Percentiles rank a stretch among this genome's conserved stretches.
Evolutionary conservation across 495 filamentous ascomycete genomes (phyloP).

Genomic region (Viridothelium virens): DNA sequence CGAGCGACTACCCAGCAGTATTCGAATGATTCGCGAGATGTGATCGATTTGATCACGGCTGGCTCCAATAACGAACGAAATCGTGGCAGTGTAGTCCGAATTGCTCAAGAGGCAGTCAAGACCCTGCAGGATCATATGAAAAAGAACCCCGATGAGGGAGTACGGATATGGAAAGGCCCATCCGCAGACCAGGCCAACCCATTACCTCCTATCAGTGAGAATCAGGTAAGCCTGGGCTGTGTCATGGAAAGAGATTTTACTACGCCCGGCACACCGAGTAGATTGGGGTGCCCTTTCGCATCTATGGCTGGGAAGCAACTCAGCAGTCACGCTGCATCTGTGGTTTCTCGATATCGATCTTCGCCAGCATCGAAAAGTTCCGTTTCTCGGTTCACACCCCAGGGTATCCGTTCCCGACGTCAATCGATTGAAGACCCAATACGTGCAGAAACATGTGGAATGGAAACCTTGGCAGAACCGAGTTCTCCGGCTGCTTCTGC

Average conservation of each 20-base stretch:
- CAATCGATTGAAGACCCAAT: slow-evolving; percentile 47
- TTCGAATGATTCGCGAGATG: neutral
- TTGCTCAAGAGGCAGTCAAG: neutral
- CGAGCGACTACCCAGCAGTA: neutral
- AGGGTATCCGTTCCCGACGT: slow-evolving; percentile 33
- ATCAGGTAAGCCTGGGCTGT: slow-evolving; percentile 14
- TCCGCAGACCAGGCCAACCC: slow-evolving; percentile 37
- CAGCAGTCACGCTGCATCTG: slow-evolving; percentile 22
- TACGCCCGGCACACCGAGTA: slow-evolving; percentile 51
- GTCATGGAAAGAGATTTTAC: slow-evolving; percentile 61
- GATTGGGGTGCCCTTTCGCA: slow-evolving; percentile 55
- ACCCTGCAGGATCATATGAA: slow-evolving; percentile 16
- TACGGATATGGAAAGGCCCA: slow-evolving; percentile 39
- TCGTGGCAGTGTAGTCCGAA: neutral
- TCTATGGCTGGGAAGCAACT: slow-evolving; percentile 24
- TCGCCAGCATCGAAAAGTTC: slow-evolving; percentile 21
- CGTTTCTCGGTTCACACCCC: slow-evolving; percentile 30
- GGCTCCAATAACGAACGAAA: neutral
- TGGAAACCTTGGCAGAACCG: slow-evolving; percentile 28
- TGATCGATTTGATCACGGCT: neutral
- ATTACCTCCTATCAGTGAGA: slow-evolving; percentile 43
- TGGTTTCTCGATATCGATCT: slow-evolving; percentile 21
- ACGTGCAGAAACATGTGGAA: slow-evolving; percentile 51
- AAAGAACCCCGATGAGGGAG: slow-evolving; percentile 19
- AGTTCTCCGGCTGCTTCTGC: slow-evolving; percentile 44